These are phyloP conservation scores for Candida maltosa DNA, from an alignment of 805 yeast genomes.

Conservation along the genomic window DNA sequence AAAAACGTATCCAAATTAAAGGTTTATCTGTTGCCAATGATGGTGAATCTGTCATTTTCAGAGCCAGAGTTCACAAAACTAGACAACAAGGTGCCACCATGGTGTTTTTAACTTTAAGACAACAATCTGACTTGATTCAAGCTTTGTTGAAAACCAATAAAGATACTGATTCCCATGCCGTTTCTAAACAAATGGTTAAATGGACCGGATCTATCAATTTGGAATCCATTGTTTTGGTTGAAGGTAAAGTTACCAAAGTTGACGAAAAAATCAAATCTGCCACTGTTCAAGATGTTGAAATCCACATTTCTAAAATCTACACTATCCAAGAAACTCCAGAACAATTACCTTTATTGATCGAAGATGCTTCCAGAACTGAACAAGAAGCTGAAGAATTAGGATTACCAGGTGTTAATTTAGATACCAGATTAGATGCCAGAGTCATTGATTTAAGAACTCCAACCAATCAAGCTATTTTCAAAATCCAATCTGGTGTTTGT, in stretches of 20 bases:
- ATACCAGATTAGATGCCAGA: conserved; percentile 91
- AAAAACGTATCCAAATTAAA: conserved; percentile 55
- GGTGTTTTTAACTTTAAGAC: conserved; percentile 88
- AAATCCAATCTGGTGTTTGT: conserved; percentile 87
- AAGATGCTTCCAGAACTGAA: conserved; percentile 94
- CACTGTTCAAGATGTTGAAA: conserved; percentile 87
- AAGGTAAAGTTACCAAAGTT: conserved; percentile 79
- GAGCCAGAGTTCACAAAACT: conserved; percentile 91
- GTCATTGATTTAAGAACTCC: conserved; percentile 96
- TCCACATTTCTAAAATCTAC: conserved; percentile 68
- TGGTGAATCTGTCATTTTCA: conserved; percentile 75
- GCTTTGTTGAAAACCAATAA: conserved; percentile 76
- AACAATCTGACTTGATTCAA: conserved; percentile 79
- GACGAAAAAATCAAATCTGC: conserved; percentile 87
- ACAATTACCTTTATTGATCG: conserved; percentile 89
- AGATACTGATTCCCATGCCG: conserved; percentile 42
- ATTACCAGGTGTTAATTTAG: conserved; percentile 91
- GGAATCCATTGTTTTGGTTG: conserved; percentile 89
- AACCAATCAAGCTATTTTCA: conserved; percentile 96
- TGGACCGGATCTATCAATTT: conserved; percentile 85
- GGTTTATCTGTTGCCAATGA: conserved; percentile 59
- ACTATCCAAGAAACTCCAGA: conserved; percentile 86
- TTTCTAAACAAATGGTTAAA: conserved; percentile 94
- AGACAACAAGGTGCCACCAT: conserved; percentile 96
- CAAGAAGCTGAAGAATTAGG: conserved; percentile 90